Evolutionary conservation across 2,329 filamentous ascomycete species (phyloP), one percentile per base, ranked within the genome.

Genomic region (Xylaria sp.): DNA sequence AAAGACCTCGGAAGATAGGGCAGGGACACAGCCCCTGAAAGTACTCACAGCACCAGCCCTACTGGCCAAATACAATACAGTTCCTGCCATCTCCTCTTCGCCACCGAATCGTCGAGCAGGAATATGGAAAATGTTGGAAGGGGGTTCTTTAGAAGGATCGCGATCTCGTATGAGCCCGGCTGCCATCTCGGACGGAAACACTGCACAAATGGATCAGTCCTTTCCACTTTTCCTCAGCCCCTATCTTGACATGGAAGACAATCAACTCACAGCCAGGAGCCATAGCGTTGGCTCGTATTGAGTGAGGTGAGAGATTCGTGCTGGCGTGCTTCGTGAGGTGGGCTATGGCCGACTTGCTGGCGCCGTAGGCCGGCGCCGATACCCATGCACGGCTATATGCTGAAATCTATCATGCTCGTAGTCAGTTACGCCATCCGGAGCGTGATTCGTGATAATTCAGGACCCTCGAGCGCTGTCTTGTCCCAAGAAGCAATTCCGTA

Each of bases 31-130:
- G 28, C 2, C n/a, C 5, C 0, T 26, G n/a, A 44, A 20, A 49
- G n/a, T 51, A 61, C 67, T 69, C 20, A 69, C 67, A 40, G 75
- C 70, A 6, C 77, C 76, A 13, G 77, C 76, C 42, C 73, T 73
- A 44, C 76, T 75, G 2, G 75, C 76, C n/a, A 78, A 66, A 59
- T 78, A 77, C 6, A 78, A 70, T 9, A 75, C 49, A 7, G 67
- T 71, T 2, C 77, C 77, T 9, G 68, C 73, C 75, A 77, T 78
- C 20, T 78, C 77, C 63, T 78, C 74, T 11, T 76, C 73, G 9
- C 70, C 66, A 31, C 77, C 77, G 31, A 75, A 77, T 6, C 74
- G 74, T 9, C 71, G 71, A 13, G 73, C 72, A 1, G 76, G 75
- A 36, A 78, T 77, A 44, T 20, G n/a, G 4, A 23, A 4, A 10